Conservation (phyloP, 225 moss, liverwort and hornwort genomes). For the Takakia lepidozioides region DNA sequence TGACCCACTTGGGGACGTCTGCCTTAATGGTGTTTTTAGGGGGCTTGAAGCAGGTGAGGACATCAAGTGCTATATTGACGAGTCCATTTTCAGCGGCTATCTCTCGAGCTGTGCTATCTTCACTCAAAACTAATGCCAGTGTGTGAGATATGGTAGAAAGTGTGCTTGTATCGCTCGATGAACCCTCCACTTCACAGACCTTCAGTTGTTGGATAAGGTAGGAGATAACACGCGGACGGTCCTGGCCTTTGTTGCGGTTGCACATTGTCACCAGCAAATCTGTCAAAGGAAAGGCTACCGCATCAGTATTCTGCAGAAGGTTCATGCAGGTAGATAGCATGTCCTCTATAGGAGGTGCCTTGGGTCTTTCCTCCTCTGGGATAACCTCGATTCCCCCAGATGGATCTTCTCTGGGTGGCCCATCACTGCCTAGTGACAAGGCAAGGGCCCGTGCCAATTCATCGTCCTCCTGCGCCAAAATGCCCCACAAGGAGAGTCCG, state of each 20-base stretch:
- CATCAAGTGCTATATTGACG: slow-evolving; percentile 55
- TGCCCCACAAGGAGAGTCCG: too few species aligned
- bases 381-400: slow-evolving; percentile 33
- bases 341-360: slow-evolving; percentile 70
- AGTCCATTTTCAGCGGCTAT: slow-evolving; percentile 73
- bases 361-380: slow-evolving; percentile 45
- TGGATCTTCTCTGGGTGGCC: slow-evolving; percentile 54
- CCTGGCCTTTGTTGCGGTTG: slow-evolving; percentile 87
- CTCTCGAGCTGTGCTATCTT: slow-evolving; percentile 80
- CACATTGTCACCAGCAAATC: slow-evolving; percentile 92
- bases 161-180: slow-evolving; percentile 36
- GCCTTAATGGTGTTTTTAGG: slow-evolving; percentile 22
- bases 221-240: slow-evolving; percentile 69
- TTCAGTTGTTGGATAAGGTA: slow-evolving; percentile 79
- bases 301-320: slow-evolving; percentile 76
- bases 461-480: slow-evolving; percentile 65
- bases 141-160: slow-evolving; percentile 85
- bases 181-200: slow-evolving; percentile 57
- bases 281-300: slow-evolving; percentile 80
- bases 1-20: slow-evolving; percentile 82
- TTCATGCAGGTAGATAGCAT: slow-evolving; percentile 91
- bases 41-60: slow-evolving; percentile 41
- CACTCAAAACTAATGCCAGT: slow-evolving; percentile 81
- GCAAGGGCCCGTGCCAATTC: slow-evolving; percentile 91
- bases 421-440: slow-evolving; percentile 66